Conservation (phyloP, 306 rosid genomes). For the Abrus pulchellus region DNA sequence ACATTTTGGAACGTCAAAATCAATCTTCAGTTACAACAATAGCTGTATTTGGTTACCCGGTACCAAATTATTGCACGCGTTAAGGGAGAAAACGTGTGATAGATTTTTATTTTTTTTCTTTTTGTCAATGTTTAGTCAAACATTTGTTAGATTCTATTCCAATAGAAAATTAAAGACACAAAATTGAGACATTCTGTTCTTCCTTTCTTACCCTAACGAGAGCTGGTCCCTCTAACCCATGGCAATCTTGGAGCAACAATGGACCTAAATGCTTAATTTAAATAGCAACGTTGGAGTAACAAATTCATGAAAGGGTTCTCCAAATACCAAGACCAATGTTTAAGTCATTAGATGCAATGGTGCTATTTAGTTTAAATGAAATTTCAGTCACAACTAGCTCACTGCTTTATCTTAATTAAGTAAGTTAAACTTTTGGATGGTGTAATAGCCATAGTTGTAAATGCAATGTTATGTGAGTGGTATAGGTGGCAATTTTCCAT, state of each 20-base stretch:
- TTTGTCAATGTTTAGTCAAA: background rate
- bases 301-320: conserved; percentile 23
- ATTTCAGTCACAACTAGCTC: conserved; percentile 1
- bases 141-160: background rate
- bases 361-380: background rate
- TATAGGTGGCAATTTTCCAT: background rate
- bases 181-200: background rate
- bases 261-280: conserved; percentile 38
- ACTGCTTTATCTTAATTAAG: background rate
- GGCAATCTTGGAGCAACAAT: conserved; percentile 32
- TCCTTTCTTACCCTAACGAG: background rate
- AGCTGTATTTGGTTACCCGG: background rate
- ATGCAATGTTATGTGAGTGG: background rate
- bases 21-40: background rate
- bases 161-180: background rate
- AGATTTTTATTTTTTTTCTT: background rate
- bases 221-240: conserved; percentile 17
- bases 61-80: background rate
- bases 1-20: conserved; percentile 41
- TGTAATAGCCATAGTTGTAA: background rate
- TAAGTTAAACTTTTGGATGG: too few species aligned
- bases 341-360: background rate
- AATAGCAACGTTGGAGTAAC: conserved; percentile 26
- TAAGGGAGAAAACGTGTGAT: background rate
- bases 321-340: conserved; percentile 4